Evolutionary conservation across 2,329 filamentous ascomycete genomes (phyloP).

Genomic region (Aquanectria penicillioides): DNA sequence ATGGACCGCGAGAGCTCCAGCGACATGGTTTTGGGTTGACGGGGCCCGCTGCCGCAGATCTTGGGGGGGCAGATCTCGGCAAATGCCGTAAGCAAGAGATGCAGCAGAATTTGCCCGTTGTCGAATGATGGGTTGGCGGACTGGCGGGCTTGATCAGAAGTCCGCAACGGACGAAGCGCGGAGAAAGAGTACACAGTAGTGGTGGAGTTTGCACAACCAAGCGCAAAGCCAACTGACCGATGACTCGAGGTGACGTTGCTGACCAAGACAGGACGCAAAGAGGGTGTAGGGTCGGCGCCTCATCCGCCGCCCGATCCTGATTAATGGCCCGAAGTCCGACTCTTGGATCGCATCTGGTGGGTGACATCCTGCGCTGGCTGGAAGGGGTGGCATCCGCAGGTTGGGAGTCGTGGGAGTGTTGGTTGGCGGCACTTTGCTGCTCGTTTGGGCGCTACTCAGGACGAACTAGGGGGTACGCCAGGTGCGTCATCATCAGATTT

Average conservation of each 20-base stretch:
- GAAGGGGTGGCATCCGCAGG: too few species aligned
- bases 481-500: too few species aligned
- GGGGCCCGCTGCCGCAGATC: conserved; percentile 18
- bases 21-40: conserved; percentile 18
- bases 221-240: neutral
- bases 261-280: neutral
- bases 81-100: neutral
- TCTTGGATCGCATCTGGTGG: neutral
- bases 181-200: neutral
- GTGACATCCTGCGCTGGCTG: neutral
- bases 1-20: conserved; percentile 9
- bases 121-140: neutral
- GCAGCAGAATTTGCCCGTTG: neutral
- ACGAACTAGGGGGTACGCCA: too few species aligned
- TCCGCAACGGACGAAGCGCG: conserved; percentile 18
- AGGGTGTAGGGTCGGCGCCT: conserved; percentile 13
- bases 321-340: conserved; percentile 11
- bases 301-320: conserved; percentile 9
- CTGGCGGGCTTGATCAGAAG: conserved; percentile 9
- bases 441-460: too few species aligned
- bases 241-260: neutral
- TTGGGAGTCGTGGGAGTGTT: too few species aligned
- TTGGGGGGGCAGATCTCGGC: conserved; percentile 21
- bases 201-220: neutral
- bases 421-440: too few species aligned